phyloP scores from a whole-genome alignment of 176 grass and related monocot genomes.

The Zoysia japonica region DNA sequence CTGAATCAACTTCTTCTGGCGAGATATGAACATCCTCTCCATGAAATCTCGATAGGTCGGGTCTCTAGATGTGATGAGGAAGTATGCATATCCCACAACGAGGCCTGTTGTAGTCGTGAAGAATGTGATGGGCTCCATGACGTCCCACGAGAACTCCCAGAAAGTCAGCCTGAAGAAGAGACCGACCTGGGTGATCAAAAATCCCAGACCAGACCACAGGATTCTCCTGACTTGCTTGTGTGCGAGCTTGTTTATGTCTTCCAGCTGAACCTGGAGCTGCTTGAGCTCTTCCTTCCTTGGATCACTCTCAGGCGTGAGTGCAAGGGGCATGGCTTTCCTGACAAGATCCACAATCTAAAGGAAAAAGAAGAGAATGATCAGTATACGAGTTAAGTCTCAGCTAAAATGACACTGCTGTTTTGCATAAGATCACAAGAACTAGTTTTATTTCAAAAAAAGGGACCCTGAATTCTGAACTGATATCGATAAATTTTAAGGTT shows the following conservation, averaged over 20 bases:
- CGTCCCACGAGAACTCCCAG: conserved; percentile 73
- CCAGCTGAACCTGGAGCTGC: conserved; percentile 62
- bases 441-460: not conserved
- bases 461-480: conserved; percentile 25
- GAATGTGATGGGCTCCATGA: conserved; percentile 67
- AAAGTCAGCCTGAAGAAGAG: conserved; percentile 70
- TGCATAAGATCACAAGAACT: not conserved
- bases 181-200: conserved; percentile 57
- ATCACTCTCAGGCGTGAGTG: conserved; percentile 64
- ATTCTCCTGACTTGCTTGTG: conserved; percentile 91
- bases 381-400: conserved; percentile 1
- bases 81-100: conserved; percentile 58
- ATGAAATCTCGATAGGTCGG: conserved; percentile 59
- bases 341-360: conserved; percentile 86
- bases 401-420: not conserved
- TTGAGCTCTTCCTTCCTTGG: conserved; percentile 87
- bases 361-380: conserved; percentile 17
- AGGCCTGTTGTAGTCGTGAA: conserved; percentile 53
- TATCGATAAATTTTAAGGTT: not conserved
- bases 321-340: conserved; percentile 74
- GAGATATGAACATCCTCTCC: conserved; percentile 55
- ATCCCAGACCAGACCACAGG: conserved; percentile 82
- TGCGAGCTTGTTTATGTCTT: conserved; percentile 77
- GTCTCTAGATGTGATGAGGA: conserved; percentile 68
- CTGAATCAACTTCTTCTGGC: conserved; percentile 77